Conservation (phyloP, 2,329 filamentous ascomycete genomes). For the Fusarium sp. region DNA sequence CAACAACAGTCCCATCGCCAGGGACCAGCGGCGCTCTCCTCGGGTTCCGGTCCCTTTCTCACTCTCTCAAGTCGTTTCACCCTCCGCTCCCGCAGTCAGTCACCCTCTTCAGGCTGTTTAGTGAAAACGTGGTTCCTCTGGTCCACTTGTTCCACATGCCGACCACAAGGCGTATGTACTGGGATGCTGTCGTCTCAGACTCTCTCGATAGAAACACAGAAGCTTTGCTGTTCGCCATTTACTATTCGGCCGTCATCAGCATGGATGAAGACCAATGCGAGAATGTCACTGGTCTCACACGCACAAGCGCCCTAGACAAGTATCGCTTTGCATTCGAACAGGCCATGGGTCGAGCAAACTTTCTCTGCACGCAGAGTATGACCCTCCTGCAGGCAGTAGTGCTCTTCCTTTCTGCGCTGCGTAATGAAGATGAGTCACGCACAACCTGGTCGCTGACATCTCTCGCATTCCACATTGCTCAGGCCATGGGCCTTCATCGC, state of each 20-base stretch:
- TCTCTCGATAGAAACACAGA: neutral
- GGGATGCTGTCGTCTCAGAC: neutral
- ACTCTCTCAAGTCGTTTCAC: neutral
- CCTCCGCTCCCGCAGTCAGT: neutral
- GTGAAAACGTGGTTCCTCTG: neutral
- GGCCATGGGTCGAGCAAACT: neutral
- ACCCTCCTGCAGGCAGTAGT: neutral
- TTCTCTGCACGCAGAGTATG: neutral
- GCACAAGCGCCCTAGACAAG: neutral
- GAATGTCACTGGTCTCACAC: neutral
- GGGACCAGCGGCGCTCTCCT: neutral
- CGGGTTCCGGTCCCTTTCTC: neutral
- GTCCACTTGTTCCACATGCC: neutral
- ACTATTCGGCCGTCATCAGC: neutral
- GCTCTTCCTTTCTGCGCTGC: neutral
- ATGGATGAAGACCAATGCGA: neutral
- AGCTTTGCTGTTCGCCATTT: neutral
- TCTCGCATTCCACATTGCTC: neutral
- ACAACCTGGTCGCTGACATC: neutral
- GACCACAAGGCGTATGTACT: neutral
- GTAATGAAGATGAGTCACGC: neutral
- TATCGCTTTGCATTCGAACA: neutral
- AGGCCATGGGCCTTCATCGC: neutral
- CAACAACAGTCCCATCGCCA: neutral
- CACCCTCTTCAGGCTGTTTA: neutral